A percentile compares a stretch with the other conserved stretches of the same genome.
These are phyloP conservation scores for Begonia peltatifolia DNA, from an alignment of 306 rosid genomes.

Conservation along the genomic window DNA sequence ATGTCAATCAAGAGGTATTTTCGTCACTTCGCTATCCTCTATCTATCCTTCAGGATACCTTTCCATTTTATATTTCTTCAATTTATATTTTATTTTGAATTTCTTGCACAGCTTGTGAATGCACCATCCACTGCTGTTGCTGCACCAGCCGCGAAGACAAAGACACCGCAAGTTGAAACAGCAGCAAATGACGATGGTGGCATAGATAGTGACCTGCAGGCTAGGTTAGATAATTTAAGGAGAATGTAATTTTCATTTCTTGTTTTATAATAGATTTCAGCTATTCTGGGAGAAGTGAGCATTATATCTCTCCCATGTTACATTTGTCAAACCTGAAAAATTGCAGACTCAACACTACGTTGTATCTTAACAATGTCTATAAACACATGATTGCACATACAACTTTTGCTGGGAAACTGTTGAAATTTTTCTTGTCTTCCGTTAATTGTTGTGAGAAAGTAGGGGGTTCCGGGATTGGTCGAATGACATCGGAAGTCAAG, in stretches of 20 bases:
- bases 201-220: constrained; percentile 85
- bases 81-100: constrained; percentile 6
- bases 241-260: constrained; percentile 42
- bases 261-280: constrained; percentile 7
- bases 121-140: constrained; percentile 81
- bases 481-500: too few species aligned
- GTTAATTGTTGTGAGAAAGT: too few species aligned
- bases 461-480: too few species aligned
- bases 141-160: constrained; percentile 55
- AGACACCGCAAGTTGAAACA: constrained; percentile 73
- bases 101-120: constrained; percentile 52
- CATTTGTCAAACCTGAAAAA: not conserved
- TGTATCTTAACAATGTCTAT: too few species aligned
- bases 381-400: too few species aligned
- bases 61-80: not conserved
- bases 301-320: not conserved
- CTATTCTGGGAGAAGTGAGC: constrained; percentile 17
- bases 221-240: constrained; percentile 79
- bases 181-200: constrained; percentile 53
- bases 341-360: too few species aligned
- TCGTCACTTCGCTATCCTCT: not conserved
- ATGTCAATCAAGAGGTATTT: constrained; percentile 78
- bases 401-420: too few species aligned
- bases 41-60: not conserved
- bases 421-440: too few species aligned